Conservation (phyloP, 371 early-diverging fungal species). For the Mucor piriformis region DNA sequence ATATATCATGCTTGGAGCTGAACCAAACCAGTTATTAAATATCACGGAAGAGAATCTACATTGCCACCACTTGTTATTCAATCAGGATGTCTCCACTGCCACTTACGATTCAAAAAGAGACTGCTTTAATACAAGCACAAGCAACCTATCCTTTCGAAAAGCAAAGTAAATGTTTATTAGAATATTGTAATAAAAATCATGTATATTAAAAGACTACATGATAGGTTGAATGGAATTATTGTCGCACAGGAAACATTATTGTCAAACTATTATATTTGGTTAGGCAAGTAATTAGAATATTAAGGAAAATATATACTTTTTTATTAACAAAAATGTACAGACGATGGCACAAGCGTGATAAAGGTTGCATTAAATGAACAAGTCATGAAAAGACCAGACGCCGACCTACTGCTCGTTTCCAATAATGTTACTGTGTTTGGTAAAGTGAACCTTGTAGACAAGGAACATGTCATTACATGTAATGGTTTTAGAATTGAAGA, state of each 20-base stretch:
- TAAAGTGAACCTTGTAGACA: neutral
- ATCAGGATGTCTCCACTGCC: slow-evolving; percentile 11
- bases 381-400: neutral
- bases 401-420: neutral
- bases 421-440: slow-evolving; percentile 20
- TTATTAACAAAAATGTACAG: neutral
- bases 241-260: slow-evolving; percentile 14
- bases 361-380: slow-evolving; percentile 1
- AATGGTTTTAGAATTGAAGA: slow-evolving; percentile 16
- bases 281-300: slow-evolving; percentile 11
- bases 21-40: neutral
- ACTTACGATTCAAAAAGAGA: neutral
- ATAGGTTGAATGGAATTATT: slow-evolving; percentile 26
- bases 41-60: slow-evolving; percentile 19
- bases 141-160: slow-evolving; percentile 9
- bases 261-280: slow-evolving; percentile 14
- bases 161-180: slow-evolving; percentile 15
- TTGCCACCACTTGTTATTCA: slow-evolving; percentile 26
- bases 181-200: neutral
- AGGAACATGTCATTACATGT: slow-evolving; percentile 11
- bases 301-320: too few species aligned
- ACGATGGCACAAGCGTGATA: slow-evolving; percentile 30
- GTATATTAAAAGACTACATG: neutral
- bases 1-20: neutral
- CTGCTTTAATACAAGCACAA: slow-evolving; percentile 5